phyloP scores from a whole-genome alignment of 2,329 filamentous ascomycete species.

The Fusarium guadeloupense region DNA sequence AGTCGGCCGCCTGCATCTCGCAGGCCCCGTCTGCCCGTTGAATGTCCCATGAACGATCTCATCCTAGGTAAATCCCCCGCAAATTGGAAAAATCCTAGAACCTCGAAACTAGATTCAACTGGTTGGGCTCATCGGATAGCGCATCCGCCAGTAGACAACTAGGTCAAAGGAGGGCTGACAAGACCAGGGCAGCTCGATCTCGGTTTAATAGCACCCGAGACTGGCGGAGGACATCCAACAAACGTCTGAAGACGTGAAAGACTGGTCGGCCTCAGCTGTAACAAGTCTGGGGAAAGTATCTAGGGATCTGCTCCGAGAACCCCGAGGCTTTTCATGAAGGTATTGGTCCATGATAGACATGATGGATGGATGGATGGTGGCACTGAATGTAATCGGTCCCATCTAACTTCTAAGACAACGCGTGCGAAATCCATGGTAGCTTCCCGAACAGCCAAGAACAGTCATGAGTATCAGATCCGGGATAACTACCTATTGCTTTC shows the following conservation, averaged over 20 bases:
- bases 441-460: conserved; percentile 1
- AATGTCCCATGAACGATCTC: not conserved
- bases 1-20: not conserved
- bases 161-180: conserved; percentile 7
- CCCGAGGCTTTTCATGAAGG: conserved; percentile 12
- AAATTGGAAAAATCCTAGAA: conserved; percentile 7
- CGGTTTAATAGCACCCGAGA: conserved; percentile 22
- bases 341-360: too few relatives aligned
- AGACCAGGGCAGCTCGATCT: not conserved
- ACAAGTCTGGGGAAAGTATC: conserved; percentile 21
- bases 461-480: too few relatives aligned
- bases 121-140: conserved; percentile 24
- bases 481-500: not conserved
- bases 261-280: conserved; percentile 2
- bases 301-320: not conserved
- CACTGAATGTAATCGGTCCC: conserved; percentile 30
- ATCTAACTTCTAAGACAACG: conserved; percentile 1
- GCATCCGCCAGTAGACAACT: conserved; percentile 20
- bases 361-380: too few relatives aligned
- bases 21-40: conserved; percentile 2
- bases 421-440: conserved; percentile 15
- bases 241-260: not conserved
- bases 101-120: conserved; percentile 4
- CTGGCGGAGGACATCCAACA: conserved; percentile 10
- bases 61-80: conserved; percentile 10